Evolutionary conservation across 2,329 filamentous ascomycete genomes (phyloP), one percentile per base, ranked within the genome.

Genomic region (Ophiostoma triangulosporum): DNA sequence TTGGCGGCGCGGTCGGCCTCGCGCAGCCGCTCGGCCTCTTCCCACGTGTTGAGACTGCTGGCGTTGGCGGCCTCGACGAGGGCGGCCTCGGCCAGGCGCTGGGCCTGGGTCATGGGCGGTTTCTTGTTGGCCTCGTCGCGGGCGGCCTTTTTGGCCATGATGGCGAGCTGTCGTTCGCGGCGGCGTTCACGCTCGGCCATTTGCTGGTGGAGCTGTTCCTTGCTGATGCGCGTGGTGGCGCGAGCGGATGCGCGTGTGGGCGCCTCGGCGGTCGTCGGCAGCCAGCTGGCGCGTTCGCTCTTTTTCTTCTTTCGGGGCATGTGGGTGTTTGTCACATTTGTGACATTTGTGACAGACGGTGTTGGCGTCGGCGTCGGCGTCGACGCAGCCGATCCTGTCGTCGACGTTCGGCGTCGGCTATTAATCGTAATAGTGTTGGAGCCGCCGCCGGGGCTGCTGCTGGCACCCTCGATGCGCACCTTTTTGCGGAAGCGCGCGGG

Each of bases 21-120:
- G 55, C 91, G 81, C 65, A 85, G 82, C 68, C 88, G 89, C 69
- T 98, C 93, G 6, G 88, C 87, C 66, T 88, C 85, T 66, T 97
- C 90, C 90, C 91, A 97, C 54, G 88, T 78, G 64, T 91, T 96
- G 63, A 95, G 70, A 67, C 85, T 97, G 74, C 88, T 94, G 60
- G 84, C 79, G 67, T 98, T 96, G 62, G 83, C 76, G 67, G 85
- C 84, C 68, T 97, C 93, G 6, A 94, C 83, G 51, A 83, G 71
- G 17, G 84, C 87, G 1, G 90, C 90, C 67, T 95, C 88, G 27
- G 80, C 83, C 27, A 96, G 74, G 35, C 89, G 79, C 65, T 97
- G 84, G 45, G 80, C 88, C 67, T 96, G 91, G 6, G 89, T 95
- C 80, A 95, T 81, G 27, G 84, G 77, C 55, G 84, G 85, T 53